Conservation (phyloP, 768 basidiomycete genomes). For the Agrocybe chaxingu region DNA sequence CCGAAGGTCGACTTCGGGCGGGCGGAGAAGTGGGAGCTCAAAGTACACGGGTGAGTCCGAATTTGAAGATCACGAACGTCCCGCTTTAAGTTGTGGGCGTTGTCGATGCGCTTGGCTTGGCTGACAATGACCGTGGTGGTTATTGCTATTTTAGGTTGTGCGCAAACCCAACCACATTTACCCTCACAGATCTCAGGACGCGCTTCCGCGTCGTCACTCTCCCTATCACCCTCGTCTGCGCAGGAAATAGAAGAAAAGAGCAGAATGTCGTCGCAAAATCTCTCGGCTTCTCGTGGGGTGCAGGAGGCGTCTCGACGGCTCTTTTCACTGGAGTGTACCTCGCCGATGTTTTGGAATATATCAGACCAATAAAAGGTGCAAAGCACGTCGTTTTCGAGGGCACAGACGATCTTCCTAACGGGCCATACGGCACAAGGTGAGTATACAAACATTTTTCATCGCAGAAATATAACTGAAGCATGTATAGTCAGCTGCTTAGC, state of each 20-base stretch:
- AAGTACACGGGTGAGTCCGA: conserved; percentile 34
- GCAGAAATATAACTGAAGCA: neutral
- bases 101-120: too few species aligned
- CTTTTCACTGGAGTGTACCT: conserved; percentile 61
- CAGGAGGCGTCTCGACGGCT: conserved; percentile 48
- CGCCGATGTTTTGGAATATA: conserved; percentile 47
- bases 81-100: too few species aligned
- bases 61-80: neutral
- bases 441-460: neutral
- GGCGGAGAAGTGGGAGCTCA: conserved; percentile 41
- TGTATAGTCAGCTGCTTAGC: conserved; percentile 32
- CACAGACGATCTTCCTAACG: conserved; percentile 51
- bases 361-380: conserved; percentile 33
- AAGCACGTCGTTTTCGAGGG: conserved; percentile 63
- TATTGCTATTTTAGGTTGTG: conserved; percentile 23
- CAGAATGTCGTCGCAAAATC: conserved; percentile 59
- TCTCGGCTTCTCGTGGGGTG: conserved; percentile 56
- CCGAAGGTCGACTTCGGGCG: conserved; percentile 38
- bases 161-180: conserved; percentile 30
- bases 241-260: conserved; percentile 64
- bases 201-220: conserved; percentile 53
- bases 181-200: conserved; percentile 40
- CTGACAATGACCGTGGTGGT: too few species aligned
- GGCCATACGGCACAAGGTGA: conserved; percentile 52
- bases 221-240: conserved; percentile 61